Evolutionary conservation across 139 green algal genomes (phyloP).

Genomic region (Trebouxia sp.): DNA sequence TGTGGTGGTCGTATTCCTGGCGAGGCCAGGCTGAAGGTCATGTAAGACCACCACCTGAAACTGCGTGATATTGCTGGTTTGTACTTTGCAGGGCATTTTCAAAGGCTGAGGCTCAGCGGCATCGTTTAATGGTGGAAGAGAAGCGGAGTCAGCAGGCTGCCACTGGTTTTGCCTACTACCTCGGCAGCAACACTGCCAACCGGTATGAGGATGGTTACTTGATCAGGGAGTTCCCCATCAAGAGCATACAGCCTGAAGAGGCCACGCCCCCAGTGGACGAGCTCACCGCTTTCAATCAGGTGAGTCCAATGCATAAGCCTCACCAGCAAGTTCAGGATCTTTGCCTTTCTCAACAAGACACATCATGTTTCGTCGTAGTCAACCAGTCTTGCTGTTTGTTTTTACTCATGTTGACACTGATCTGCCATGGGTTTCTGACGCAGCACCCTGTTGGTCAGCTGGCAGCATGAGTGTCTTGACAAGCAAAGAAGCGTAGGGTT

Average conservation of each 20-base stretch:
- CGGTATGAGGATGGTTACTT: slow-evolving; percentile 87
- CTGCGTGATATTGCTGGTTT: too few relatives aligned
- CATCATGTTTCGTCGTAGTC: too few relatives aligned
- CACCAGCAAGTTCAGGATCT: too few relatives aligned
- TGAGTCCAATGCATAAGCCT: slow-evolving; percentile 2
- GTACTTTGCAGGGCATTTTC: slow-evolving; percentile 30
- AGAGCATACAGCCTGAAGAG: slow-evolving; percentile 61
- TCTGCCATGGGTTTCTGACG: too few relatives aligned
- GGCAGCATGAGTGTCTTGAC: too few relatives aligned
- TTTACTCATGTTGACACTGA: too few relatives aligned
- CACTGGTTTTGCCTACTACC: slow-evolving; percentile 1
- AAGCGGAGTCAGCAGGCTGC: neutral
- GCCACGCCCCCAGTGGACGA: slow-evolving; percentile 85
- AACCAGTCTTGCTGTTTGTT: too few relatives aligned
- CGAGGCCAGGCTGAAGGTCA: slow-evolving; percentile 1
- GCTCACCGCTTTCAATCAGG: slow-evolving; percentile 83
- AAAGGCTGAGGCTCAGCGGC: slow-evolving; percentile 23
- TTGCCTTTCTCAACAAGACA: too few relatives aligned
- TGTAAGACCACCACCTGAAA: too few relatives aligned
- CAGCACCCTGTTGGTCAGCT: too few relatives aligned
- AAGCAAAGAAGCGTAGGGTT: too few relatives aligned
- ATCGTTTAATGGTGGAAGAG: slow-evolving; percentile 46
- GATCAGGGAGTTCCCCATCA: slow-evolving; percentile 72
- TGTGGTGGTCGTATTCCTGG: neutral
- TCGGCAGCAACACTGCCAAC: slow-evolving; percentile 14